These are phyloP conservation scores for Rosa lucieae DNA, from an alignment of 306 rosid genomes.

Conservation along the genomic window DNA sequence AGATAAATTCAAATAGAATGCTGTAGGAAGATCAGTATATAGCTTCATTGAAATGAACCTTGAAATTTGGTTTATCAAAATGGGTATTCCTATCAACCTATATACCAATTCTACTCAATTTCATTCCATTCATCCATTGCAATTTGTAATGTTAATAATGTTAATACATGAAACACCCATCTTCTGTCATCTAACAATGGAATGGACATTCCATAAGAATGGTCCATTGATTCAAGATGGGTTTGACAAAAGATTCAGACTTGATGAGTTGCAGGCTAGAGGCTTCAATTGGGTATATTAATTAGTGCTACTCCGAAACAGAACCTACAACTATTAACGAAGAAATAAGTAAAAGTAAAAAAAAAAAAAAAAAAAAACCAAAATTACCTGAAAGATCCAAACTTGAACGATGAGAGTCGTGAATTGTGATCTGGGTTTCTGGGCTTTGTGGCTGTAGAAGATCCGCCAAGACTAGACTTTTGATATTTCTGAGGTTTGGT, in stretches of 20 bases:
- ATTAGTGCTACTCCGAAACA: background rate
- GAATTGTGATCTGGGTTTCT: constrained; percentile 6
- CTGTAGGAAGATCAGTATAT: background rate
- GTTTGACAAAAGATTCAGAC: background rate
- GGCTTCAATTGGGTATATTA: background rate
- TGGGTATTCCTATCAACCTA: background rate
- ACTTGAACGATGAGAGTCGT: background rate
- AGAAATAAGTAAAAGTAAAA: background rate
- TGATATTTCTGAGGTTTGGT: background rate
- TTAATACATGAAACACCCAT: background rate
- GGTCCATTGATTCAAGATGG: background rate
- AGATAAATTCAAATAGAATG: background rate
- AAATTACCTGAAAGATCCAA: background rate
- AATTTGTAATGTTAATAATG: background rate
- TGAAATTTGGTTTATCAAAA: background rate
- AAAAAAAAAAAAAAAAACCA: too few species aligned
- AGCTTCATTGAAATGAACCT: background rate
- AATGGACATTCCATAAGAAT: background rate
- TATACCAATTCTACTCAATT: background rate
- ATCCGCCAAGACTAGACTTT: background rate
- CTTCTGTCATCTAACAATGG: background rate
- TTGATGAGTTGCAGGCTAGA: background rate
- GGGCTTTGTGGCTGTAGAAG: background rate
- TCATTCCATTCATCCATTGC: background rate
- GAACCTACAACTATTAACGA: background rate